phyloP scores from a whole-genome alignment of 2,329 filamentous ascomycete genomes.

The Beauveria scarabaeidicola region DNA sequence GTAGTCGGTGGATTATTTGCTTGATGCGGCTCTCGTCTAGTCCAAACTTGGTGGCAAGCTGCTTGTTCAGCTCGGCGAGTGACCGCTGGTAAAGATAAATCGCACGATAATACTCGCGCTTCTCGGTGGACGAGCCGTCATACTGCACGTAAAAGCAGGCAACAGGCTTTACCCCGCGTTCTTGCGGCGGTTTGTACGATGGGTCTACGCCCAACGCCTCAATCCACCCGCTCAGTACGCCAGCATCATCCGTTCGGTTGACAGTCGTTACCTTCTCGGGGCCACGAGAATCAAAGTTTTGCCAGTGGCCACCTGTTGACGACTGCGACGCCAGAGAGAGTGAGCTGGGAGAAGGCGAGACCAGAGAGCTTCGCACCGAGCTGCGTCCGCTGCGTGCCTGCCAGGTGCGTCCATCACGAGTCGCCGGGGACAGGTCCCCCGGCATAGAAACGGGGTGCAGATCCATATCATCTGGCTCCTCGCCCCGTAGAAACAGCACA shows the following conservation, averaged over 20 bases:
- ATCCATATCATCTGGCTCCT: conserved; percentile 72
- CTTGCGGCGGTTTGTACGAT: conserved; percentile 69
- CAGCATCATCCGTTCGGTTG: conserved; percentile 48
- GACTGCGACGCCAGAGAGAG: conserved; percentile 52
- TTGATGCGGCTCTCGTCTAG: conserved; percentile 65
- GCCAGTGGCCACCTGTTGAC: conserved; percentile 41
- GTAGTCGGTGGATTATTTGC: conserved; percentile 63
- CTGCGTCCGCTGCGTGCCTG: conserved; percentile 43
- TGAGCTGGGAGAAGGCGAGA: conserved; percentile 59
- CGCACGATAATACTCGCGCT: conserved; percentile 66
- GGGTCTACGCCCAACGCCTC: conserved; percentile 87
- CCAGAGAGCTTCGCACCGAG: conserved; percentile 53
- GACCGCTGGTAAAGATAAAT: conserved; percentile 77
- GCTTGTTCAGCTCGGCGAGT: conserved; percentile 61
- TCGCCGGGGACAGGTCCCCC: conserved; percentile 56
- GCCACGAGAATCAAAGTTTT: conserved; percentile 47
- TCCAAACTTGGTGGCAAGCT: conserved; percentile 70
- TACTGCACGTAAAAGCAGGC: conserved; percentile 81
- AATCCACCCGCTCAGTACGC: conserved; percentile 71
- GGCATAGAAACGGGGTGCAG: conserved; percentile 65
- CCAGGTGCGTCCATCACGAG: conserved; percentile 43
- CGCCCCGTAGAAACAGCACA: conserved; percentile 67
- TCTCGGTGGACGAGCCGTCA: conserved; percentile 41
- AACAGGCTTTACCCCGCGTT: conserved; percentile 61
- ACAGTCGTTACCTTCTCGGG: conserved; percentile 46